Base-by-base conservation (phyloP, 2,329 filamentous ascomycete species). In the Paracoccidioides brasiliensis region DNA sequence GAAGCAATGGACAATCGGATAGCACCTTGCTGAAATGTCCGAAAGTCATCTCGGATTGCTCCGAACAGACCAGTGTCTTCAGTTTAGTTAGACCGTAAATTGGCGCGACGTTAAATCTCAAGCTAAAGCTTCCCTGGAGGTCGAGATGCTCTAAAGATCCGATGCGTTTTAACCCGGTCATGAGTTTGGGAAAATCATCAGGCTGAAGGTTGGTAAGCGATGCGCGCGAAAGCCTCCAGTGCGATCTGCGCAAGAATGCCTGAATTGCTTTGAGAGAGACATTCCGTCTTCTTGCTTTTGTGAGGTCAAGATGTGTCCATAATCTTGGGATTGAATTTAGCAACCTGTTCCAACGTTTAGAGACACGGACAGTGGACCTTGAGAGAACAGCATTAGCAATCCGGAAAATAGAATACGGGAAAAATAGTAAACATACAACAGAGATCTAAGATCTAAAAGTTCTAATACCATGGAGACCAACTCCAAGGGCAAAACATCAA, bases 231-330 rank as follows among this genome's bases (percentile, higher is more conserved):
- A 73, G 60, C 58, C 64, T 63, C 5, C 64, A 64, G 49, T 69
- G 65, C 14, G 70, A 67, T 45, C 64, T 65, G 42, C 66, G 60
- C 56, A 72, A 64, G 58, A 69, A 71, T 46, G 66, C 61, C 50
- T 67, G 58, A 43, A 72, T 57, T n/a, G 69, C 62, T 22, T 63
- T 58, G 64, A 65, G 64, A 43, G 64, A 63, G n/a, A 81, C 72
- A 3, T 68, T 67, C 58, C 65, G 69, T 33, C 64, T 69, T 5
- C 33, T 52, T 30, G 76, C 74, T 3, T 64, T 65, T 2, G 72
- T 74, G 7, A 83, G 70, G 59, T 83, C 79, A 9, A 84, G 65
- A 56, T 77, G 66, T 56, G 68, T 70, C 78, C 80, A 81, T 0
- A 80, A 68, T 7, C 67, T 66, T 0, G 72, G 70, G 32, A 74